Base-by-base conservation (phyloP, 352 stramenopile genomes). In the Phytopythium montanum region DNA sequence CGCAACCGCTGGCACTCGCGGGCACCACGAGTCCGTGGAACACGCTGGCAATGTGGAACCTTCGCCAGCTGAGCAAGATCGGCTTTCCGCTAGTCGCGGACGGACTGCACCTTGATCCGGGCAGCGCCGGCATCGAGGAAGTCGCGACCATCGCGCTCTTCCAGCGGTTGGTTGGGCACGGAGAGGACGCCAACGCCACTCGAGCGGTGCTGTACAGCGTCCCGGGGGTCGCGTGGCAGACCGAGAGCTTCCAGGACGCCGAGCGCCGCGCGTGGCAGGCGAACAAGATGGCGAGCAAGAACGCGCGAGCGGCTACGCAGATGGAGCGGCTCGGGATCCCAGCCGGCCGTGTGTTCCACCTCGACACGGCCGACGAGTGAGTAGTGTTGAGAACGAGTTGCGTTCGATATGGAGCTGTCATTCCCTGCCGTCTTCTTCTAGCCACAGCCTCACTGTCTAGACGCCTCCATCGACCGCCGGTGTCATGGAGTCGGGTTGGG, bases 21-120 rank as follows among this genome's bases (percentile, higher is more conserved):
- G 96, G 95, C 10, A 63, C 87, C 55, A 98, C 95, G 26, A 91
- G 79, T 59, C 95, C 96, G 10, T 99, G 96, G 96, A 98, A 99
- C 74, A 99, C 96, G 29, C 77, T 98, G 1, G 95, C 94, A 28
- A 65, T 98, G 3, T 99, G 96, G 96, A 89, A 97, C 61, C 57
- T 98, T 14, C 21, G 61, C 26, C 92, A 94, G 62, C 76, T 99
- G 39, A 83, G 87, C 16, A 83, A 97, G 25, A 84, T 96, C 16
- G 94, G 94, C 23, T 98, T 98, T 68, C 76, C 87, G 6, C 67
- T 97, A 10, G 77, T 98, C 39, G 90, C 81, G 2, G 92, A 98
- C 29, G 92, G 91, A 7, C 66, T 97, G 8, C 69, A 86, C 48
- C 61, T 76, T 28, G 65, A 69, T 14, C 62, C 50, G 9, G 68